Conservation (phyloP, 1,139 yeast species). For the Debaryomyces nepalensis region DNA sequence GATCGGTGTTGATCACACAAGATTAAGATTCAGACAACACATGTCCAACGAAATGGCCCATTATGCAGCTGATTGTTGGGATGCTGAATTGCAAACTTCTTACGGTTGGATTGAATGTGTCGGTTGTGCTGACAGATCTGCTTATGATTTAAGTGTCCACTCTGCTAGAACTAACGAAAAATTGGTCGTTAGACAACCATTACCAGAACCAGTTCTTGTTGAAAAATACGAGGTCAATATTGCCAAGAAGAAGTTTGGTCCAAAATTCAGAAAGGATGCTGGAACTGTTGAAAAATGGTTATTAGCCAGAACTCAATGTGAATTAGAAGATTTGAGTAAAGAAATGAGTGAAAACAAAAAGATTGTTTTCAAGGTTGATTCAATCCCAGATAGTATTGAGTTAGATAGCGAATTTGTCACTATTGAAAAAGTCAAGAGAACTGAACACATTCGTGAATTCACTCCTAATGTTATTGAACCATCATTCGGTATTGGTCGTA, state of each 20-base stretch:
- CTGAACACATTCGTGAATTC: conserved; percentile 92
- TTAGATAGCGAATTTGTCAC: conserved; percentile 71
- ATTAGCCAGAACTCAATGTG: conserved; percentile 77
- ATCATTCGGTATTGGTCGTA: conserved; percentile 98
- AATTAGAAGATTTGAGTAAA: conserved; percentile 74
- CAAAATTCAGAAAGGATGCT: conserved; percentile 95
- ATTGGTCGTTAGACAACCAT: conserved; percentile 88
- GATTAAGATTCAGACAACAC: conserved; percentile 97
- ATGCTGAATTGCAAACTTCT: conserved; percentile 93
- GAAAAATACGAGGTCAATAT: conserved; percentile 83
- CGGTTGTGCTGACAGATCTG: conserved; percentile 99
- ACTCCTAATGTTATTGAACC: conserved; percentile 99
- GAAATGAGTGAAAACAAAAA: conserved; percentile 69
- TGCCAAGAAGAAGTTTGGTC: conserved; percentile 96
- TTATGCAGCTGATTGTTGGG: conserved; percentile 99
- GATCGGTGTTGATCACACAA: conserved; percentile 85
- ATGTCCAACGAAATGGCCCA: conserved; percentile 99
- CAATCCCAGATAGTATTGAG: conserved; percentile 65
- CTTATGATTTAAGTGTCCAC: conserved; percentile 95
- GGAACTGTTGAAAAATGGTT: conserved; percentile 88
- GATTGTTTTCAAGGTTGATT: conserved; percentile 65
- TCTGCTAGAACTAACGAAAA: conserved; percentile 94
- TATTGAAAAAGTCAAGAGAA: conserved; percentile 77
- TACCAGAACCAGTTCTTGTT: conserved; percentile 81
- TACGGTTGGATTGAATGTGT: conserved; percentile 99